Conservation (phyloP, 768 basidiomycete species). For the Galerina marginata region DNA sequence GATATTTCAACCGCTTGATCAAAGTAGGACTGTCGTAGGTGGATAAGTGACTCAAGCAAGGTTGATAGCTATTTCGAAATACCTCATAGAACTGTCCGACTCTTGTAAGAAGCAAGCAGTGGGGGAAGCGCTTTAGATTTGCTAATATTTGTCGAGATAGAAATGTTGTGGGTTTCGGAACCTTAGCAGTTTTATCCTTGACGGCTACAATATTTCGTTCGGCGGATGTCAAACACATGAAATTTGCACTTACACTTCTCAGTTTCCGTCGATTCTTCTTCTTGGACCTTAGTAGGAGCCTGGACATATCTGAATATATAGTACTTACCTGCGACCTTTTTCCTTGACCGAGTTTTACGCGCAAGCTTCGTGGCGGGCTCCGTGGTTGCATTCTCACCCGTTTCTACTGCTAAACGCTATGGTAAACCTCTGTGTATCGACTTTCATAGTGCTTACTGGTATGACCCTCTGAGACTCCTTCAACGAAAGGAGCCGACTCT, state of each 20-base stretch:
- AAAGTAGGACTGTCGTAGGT: slow-evolving; percentile 79
- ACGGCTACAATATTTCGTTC: background rate
- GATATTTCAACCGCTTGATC: slow-evolving; percentile 86
- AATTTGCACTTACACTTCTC: background rate
- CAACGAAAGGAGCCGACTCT: no score
- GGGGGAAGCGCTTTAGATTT: slow-evolving; percentile 79
- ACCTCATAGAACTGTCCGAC: slow-evolving; percentile 98
- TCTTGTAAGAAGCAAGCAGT: slow-evolving; percentile 88
- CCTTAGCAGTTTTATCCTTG: slow-evolving; percentile 14
- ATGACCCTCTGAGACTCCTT: no score
- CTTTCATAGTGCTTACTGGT: no score
- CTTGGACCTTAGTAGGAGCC: no score
- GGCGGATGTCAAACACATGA: background rate
- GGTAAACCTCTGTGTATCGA: no score
- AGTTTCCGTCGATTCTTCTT: background rate
- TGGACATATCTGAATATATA: background rate
- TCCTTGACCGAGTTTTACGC: background rate
- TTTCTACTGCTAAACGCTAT: no score
- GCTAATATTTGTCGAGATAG: slow-evolving; percentile 74
- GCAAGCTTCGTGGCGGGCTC: background rate
- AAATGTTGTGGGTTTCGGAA: slow-evolving; percentile 38
- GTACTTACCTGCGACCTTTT: background rate
- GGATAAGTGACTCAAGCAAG: slow-evolving; percentile 11
- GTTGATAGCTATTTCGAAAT: slow-evolving; percentile 1
- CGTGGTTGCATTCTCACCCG: background rate